Percentiles rank a stretch among this genome's conserved stretches.
Evolutionary conservation across 305 asterid species (phyloP).

Genomic region (Fraxinus ornus): DNA sequence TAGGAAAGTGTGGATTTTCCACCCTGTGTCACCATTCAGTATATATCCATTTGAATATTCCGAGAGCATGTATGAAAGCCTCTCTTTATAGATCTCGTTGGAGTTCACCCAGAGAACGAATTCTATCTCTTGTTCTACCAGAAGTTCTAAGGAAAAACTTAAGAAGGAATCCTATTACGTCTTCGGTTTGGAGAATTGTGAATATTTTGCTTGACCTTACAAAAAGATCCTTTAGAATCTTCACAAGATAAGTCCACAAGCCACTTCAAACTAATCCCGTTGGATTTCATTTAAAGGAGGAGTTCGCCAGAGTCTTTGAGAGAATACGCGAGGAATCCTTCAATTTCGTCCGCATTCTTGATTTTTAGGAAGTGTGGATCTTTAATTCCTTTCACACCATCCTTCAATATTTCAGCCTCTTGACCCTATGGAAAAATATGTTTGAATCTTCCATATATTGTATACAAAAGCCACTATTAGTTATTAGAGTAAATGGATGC

Average conservation of each 20-base stretch:
- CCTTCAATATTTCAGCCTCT: neutral
- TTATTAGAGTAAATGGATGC: neutral
- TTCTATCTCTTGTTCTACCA: neutral
- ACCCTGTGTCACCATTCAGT: neutral
- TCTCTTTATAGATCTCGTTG: neutral
- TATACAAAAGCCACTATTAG: neutral
- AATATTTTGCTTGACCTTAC: neutral
- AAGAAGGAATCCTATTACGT: neutral
- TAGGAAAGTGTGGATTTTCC: neutral
- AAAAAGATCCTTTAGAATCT: neutral
- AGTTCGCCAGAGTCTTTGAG: neutral
- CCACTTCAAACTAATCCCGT: neutral
- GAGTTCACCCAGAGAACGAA: neutral
- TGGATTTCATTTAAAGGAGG: neutral
- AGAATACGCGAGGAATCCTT: neutral
- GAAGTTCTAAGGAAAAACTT: neutral
- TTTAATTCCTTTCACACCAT: neutral
- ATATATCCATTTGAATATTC: neutral
- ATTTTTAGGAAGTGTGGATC: neutral
- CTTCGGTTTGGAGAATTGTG: neutral
- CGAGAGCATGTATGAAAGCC: neutral
- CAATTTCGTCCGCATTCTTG: neutral
- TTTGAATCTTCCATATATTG: neutral
- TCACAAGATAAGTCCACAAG: neutral
- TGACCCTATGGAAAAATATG: neutral